Percentiles rank a stretch among this genome's conserved stretches.
Conservation (phyloP, 805 yeast species). For the Aciculoconidium aculeatum region DNA sequence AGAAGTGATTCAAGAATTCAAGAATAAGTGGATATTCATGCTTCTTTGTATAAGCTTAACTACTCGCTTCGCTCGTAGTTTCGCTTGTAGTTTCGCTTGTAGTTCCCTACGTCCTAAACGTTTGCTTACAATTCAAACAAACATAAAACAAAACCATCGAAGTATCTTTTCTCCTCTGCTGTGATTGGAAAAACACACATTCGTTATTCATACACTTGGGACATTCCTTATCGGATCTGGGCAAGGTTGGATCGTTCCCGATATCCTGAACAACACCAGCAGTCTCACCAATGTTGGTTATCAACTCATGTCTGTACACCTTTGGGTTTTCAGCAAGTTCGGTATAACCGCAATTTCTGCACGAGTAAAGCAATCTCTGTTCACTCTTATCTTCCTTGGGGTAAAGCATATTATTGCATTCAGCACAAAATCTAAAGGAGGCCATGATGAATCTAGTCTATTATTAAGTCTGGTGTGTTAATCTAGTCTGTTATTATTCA, state of each 20-base stretch:
- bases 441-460: too few relatives aligned
- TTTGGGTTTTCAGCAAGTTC: slow-evolving; percentile 85
- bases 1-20: too few relatives aligned
- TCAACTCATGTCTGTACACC: slow-evolving; percentile 88
- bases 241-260: slow-evolving; percentile 96
- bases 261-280: slow-evolving; percentile 97
- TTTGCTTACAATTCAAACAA: slow-evolving; percentile 79
- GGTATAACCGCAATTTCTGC: slow-evolving; percentile 91
- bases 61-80: too few relatives aligned
- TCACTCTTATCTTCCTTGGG: slow-evolving; percentile 90
- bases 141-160: slow-evolving; percentile 93
- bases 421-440: slow-evolving; percentile 92
- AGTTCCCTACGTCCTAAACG: slow-evolving; percentile 39
- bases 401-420: slow-evolving; percentile 96
- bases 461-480: too few relatives aligned
- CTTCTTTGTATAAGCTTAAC: neutral
- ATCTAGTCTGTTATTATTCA: too few relatives aligned
- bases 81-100: too few relatives aligned
- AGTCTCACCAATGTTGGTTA: slow-evolving; percentile 87
- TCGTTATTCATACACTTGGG: slow-evolving; percentile 83
- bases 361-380: slow-evolving; percentile 74
- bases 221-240: slow-evolving; percentile 90
- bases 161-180: slow-evolving; percentile 91
- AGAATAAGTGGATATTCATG: neutral
- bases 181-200: slow-evolving; percentile 95